Conservation (phyloP, 331 rosid species). For the Spiraea crenata region DNA sequence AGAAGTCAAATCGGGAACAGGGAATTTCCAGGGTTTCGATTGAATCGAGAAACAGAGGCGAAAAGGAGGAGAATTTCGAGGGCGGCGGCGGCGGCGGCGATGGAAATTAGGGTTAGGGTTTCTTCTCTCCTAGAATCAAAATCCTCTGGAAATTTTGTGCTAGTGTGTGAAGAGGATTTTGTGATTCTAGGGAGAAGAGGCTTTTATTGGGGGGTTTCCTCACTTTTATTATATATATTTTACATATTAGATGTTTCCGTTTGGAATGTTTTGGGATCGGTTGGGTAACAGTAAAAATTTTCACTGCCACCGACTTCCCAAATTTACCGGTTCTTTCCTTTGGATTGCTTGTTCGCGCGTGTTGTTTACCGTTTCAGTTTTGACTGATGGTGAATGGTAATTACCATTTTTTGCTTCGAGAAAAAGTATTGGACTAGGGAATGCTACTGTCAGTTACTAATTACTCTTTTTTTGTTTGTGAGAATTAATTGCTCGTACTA, state of each 20-base stretch:
- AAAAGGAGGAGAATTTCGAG: too few species aligned
- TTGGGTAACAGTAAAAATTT: neutral
- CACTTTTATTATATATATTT: neutral
- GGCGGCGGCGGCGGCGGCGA: neutral
- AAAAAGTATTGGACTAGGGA: too few species aligned
- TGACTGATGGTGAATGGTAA: neutral
- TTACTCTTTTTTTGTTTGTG: too few species aligned
- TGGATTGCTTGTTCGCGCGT: neutral
- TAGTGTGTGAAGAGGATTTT: too few species aligned
- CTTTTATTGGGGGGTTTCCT: neutral
- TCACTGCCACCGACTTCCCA: slow-evolving; percentile 11
- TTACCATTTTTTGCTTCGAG: too few species aligned
- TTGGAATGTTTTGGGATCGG: neutral
- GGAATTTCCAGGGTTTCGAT: neutral
- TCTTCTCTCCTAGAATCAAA: neutral
- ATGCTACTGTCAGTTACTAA: too few species aligned
- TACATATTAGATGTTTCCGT: neutral
- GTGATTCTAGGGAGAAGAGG: neutral
- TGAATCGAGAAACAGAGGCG: neutral
- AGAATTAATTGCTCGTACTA: too few species aligned
- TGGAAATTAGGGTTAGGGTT: neutral
- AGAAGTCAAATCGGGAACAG: neutral
- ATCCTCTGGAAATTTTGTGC: neutral
- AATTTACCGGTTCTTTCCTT: neutral
- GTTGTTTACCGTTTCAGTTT: neutral